Percentiles rank a stretch among this genome's conserved stretches.
phyloP scores from a whole-genome alignment of 164 flowering plant species.

The Kalanchoe fedtschenkoi region DNA sequence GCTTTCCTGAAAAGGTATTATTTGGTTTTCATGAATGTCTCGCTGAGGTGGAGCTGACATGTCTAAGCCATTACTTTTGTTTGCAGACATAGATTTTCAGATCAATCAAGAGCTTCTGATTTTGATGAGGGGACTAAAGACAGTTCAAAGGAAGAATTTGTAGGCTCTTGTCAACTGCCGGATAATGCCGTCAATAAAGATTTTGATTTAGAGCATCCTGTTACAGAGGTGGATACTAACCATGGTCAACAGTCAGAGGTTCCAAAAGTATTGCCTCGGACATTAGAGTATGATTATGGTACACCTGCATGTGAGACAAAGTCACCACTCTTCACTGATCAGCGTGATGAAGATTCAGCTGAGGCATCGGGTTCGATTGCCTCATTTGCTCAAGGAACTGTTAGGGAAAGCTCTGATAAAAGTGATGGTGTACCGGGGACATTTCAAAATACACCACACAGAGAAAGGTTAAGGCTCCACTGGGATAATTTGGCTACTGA shows the following conservation, averaged over 20 bases:
- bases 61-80: conserved; percentile 1
- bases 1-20: conserved; percentile 51
- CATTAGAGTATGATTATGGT: conserved; percentile 26
- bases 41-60: background rate
- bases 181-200: conserved; percentile 24
- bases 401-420: background rate
- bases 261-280: background rate
- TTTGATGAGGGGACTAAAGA: conserved; percentile 19
- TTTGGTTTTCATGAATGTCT: background rate
- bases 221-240: conserved; percentile 11
- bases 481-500: conserved; percentile 71
- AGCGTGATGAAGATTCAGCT: conserved; percentile 13
- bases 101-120: conserved; percentile 40
- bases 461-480: conserved; percentile 41
- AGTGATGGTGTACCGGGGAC: conserved; percentile 15
- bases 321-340: conserved; percentile 14
- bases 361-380: conserved; percentile 19
- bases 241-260: background rate
- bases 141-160: conserved; percentile 11
- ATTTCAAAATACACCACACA: conserved; percentile 20
- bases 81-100: conserved; percentile 46
- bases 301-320: conserved; percentile 23
- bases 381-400: background rate
- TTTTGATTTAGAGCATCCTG: conserved; percentile 18
- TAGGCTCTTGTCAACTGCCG: conserved; percentile 16